A percentile compares a stretch with the other conserved stretches of the same genome.
Evolutionary conservation across 1,284 basidiomycete species (phyloP).

Genomic region (Puccinia coronata): DNA sequence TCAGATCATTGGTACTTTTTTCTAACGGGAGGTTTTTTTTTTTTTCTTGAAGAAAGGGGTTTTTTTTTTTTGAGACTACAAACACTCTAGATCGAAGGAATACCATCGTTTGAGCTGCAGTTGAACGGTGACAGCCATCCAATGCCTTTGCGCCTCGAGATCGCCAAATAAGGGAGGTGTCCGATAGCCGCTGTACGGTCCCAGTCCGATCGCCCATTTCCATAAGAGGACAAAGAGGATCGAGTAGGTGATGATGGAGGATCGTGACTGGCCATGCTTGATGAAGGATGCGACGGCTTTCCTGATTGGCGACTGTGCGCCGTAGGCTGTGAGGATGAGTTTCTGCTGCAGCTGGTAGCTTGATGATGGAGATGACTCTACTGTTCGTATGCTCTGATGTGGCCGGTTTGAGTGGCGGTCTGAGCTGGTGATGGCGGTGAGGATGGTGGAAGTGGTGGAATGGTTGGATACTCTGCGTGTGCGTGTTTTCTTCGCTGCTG

Average conservation of each 20-base stretch:
- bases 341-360: not conserved
- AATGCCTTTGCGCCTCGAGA: conserved; percentile 47
- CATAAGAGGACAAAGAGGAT: conserved; percentile 27
- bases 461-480: not conserved
- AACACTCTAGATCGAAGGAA: conserved; percentile 41
- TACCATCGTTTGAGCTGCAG: conserved; percentile 29
- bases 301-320: conserved; percentile 24
- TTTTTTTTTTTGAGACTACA: not conserved
- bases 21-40: not conserved
- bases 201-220: conserved; percentile 30
- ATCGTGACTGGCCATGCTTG: conserved; percentile 10
- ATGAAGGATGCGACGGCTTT: not conserved
- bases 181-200: conserved; percentile 32
- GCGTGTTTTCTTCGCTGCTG: too few relatives aligned
- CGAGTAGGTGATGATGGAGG: conserved; percentile 10
- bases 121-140: conserved; percentile 42
- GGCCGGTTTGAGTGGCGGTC: not conserved
- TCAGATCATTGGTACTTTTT: not conserved
- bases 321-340: not conserved
- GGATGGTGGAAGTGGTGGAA: conserved; percentile 20
- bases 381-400: not conserved
- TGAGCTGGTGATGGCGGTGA: conserved; percentile 1
- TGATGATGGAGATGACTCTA: not conserved
- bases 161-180: conserved; percentile 37
- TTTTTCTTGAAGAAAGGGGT: not conserved